Evolutionary conservation across 148 eudicot genomes (phyloP).

Genomic region (Vaccinium darrowii): DNA sequence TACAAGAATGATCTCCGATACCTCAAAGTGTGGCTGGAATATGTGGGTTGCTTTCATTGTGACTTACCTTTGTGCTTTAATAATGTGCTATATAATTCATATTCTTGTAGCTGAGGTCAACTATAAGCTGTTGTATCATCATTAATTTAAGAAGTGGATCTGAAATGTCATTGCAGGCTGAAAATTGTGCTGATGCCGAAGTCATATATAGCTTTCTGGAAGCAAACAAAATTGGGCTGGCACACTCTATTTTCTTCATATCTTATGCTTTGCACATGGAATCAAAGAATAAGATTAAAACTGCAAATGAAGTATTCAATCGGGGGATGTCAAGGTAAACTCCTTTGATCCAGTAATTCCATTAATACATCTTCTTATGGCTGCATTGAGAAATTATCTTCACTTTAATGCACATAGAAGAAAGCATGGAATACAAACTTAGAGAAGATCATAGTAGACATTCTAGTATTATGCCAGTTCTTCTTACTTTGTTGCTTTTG

Average conservation of each 20-base stretch:
- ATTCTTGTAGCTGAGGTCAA: background rate
- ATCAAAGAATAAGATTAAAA: slow-evolving; percentile 67
- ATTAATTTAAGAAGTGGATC: slow-evolving; percentile 1
- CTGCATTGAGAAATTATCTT: background rate
- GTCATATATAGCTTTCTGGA: slow-evolving; percentile 82
- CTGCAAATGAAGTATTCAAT: slow-evolving; percentile 77
- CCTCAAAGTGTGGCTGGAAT: slow-evolving; percentile 91
- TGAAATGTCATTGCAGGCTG: slow-evolving; percentile 64
- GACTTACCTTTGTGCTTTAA: background rate
- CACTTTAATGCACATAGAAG: background rate
- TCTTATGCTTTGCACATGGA: slow-evolving; percentile 87
- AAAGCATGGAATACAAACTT: slow-evolving; percentile 6
- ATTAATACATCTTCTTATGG: background rate
- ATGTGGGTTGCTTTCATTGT: slow-evolving; percentile 44
- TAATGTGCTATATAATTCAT: background rate
- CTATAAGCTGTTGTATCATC: background rate
- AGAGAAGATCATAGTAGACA: background rate
- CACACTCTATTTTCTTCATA: slow-evolving; percentile 68
- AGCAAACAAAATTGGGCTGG: slow-evolving; percentile 77
- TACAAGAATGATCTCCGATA: slow-evolving; percentile 84
- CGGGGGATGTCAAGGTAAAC: slow-evolving; percentile 72
- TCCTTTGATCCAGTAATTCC: background rate
- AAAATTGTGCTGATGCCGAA: slow-evolving; percentile 89
- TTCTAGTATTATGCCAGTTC: background rate
- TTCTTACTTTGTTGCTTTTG: background rate